phyloP scores from a whole-genome alignment of 164 flowering plant species.

The grape (Vitis vinifera) region DNA sequence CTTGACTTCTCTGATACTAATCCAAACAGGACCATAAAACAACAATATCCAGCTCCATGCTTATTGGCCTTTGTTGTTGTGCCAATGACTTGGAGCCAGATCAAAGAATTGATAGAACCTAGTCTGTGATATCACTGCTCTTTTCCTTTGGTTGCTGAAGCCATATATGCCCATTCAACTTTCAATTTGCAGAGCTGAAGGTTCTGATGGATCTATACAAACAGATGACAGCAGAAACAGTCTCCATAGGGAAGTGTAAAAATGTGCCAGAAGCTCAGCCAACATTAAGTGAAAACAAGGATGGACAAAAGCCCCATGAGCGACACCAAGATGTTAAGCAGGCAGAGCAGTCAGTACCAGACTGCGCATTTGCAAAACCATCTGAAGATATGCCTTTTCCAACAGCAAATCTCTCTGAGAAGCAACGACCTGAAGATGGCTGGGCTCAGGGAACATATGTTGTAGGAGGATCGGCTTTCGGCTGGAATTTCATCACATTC shows the following conservation, averaged over 20 bases:
- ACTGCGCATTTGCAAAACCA: slow-evolving; percentile 14
- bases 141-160: not conserved
- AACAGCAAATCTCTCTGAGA: slow-evolving; percentile 20
- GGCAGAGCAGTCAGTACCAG: slow-evolving; percentile 19
- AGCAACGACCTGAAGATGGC: slow-evolving; percentile 22
- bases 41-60: too few relatives aligned
- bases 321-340: slow-evolving; percentile 15
- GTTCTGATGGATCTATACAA: slow-evolving; percentile 50
- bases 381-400: slow-evolving; percentile 20
- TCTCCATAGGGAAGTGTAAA: slow-evolving; percentile 19
- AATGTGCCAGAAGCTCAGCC: slow-evolving; percentile 20
- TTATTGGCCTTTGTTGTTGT: too few relatives aligned
- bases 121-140: not conserved
- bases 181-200: slow-evolving; percentile 53
- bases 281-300: slow-evolving; percentile 19
- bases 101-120: too few relatives aligned
- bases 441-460: slow-evolving; percentile 31
- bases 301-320: slow-evolving; percentile 18
- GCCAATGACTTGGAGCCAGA: too few relatives aligned
- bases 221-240: slow-evolving; percentile 36
- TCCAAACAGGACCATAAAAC: too few relatives aligned
- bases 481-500: slow-evolving; percentile 77
- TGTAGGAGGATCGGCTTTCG: slow-evolving; percentile 85
- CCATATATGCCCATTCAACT: not conserved
- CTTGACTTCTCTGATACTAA: too few relatives aligned